Percentiles rank a stretch among this genome's conserved stretches.
phyloP scores from a whole-genome alignment of 2,329 filamentous ascomycete genomes.

The Calonectria henricotiae region DNA sequence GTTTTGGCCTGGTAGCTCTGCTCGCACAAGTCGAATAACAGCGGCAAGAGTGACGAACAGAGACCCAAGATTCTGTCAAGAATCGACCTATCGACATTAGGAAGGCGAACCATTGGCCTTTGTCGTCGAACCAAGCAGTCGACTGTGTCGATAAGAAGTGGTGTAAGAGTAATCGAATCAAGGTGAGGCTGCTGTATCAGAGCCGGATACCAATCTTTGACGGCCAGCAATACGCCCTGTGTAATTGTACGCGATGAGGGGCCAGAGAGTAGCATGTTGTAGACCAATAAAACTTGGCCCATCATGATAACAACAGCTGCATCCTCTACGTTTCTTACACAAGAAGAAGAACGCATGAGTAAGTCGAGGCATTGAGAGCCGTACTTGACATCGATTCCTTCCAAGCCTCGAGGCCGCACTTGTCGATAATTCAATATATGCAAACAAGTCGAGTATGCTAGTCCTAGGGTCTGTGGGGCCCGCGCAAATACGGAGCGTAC shows the following conservation, averaged over 20 bases:
- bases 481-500: conserved; percentile 13
- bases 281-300: conserved; percentile 35
- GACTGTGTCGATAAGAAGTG: conserved; percentile 37
- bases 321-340: conserved; percentile 9
- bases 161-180: conserved; percentile 36
- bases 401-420: not conserved
- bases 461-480: conserved; percentile 21
- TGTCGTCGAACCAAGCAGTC: conserved; percentile 40
- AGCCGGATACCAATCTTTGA: conserved; percentile 33
- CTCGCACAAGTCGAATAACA: conserved; percentile 39
- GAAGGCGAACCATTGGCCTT: conserved; percentile 30
- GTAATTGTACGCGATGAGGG: conserved; percentile 30
- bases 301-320: conserved; percentile 28
- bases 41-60: conserved; percentile 30
- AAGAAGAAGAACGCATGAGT: not conserved
- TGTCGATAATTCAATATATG: conserved; percentile 25
- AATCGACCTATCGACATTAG: conserved; percentile 9
- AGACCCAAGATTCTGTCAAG: conserved; percentile 39
- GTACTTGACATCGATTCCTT: conserved; percentile 6
- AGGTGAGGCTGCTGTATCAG: conserved; percentile 29
- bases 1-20: conserved; percentile 28
- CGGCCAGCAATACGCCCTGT: conserved; percentile 15
- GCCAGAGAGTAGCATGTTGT: conserved; percentile 28
- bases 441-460: conserved; percentile 30
- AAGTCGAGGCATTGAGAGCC: conserved; percentile 26